A percentile compares a stretch with the other conserved stretches of the same genome.
These are phyloP conservation scores for Amanita exitialis DNA, from an alignment of 768 basidiomycete genomes.

Conservation along the genomic window DNA sequence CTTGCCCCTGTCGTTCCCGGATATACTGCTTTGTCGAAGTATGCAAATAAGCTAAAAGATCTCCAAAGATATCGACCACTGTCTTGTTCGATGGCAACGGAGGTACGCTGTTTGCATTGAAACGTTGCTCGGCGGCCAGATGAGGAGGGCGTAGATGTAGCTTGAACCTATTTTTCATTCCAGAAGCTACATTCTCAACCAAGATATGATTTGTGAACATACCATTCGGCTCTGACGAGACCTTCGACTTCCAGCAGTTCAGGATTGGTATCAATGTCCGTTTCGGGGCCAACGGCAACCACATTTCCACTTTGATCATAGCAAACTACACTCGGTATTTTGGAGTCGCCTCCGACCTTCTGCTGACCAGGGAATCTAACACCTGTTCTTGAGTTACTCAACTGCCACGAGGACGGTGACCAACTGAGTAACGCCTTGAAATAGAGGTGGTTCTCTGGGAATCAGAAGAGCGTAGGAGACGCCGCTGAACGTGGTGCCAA, in stretches of 20 bases:
- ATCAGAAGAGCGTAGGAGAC: slow-evolving; percentile 25
- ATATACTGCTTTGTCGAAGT: slow-evolving; percentile 31
- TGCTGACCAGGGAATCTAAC: neutral
- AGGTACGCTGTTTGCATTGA: slow-evolving; percentile 14
- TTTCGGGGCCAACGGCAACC: slow-evolving; percentile 3
- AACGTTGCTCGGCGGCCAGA: slow-evolving; percentile 3
- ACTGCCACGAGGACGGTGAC: slow-evolving; percentile 4
- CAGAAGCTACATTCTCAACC: neutral
- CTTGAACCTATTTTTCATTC: slow-evolving; percentile 1
- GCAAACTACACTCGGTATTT: slow-evolving; percentile 6
- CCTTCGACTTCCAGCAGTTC: neutral
- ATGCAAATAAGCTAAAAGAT: slow-evolving; percentile 36
- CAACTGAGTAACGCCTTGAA: slow-evolving; percentile 28
- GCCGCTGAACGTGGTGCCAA: slow-evolving; percentile 42
- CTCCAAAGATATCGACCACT: slow-evolving; percentile 31
- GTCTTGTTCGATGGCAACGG: slow-evolving; percentile 32
- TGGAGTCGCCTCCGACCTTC: neutral
- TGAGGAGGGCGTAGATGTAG: slow-evolving; percentile 3
- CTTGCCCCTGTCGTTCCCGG: slow-evolving; percentile 27
- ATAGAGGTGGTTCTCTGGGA: slow-evolving; percentile 19
- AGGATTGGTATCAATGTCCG: slow-evolving; percentile 1
- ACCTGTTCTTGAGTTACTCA: neutral
- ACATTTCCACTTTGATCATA: slow-evolving; percentile 3
- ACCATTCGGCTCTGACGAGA: neutral
- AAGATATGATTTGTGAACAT: neutral